Base-by-base conservation (phyloP, 306 rosid species). In the Senna siamea region DNA sequence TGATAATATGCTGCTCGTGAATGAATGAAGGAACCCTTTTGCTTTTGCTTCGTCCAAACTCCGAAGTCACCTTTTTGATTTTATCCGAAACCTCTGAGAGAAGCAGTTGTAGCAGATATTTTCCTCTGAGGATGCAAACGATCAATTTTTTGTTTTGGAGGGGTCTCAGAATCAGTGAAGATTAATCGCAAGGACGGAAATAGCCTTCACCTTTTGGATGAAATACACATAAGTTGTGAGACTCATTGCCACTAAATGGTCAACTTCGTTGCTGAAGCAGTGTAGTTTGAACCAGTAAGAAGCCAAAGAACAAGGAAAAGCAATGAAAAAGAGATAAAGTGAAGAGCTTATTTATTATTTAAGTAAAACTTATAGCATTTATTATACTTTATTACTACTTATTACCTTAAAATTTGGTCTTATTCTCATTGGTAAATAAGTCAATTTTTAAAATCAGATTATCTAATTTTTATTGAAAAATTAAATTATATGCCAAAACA, bases 151-250 rank as follows among this genome's bases (percentile, higher is more conserved):
- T 0, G 34, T 46, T 46, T 63, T 19, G 8, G n/a, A n/a, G n/a
- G n/a, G 9, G 72, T 63, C 72, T 52, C 40, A 2, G 47, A 64
- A 28, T 75, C 66, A 65, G 73, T 17, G 66, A 22, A 64, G 13
- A 0, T 19, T 11, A 2, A 3, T 5, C 5, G 13, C 9, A 18
- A 46, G 7, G 70, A 65, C 70, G 44, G 54, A 23, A 65, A 44
- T 65, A 14, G 30, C 70, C 70, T 44, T 65, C 22, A 1, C 37
- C 37, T 22, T 20, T 50, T 6, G 38, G 54, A 20, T 65, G 70
- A 48, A 43, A 1, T 1, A 46, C 30, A 64, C 53, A 44, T 37
- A n/a, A n/a, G 40, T 30, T 14, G 2, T 28, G 41, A 12, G 14
- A 15, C 9, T 63, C 10, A 9, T 40, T 19, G 19, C 34, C 8